Conservation (phyloP, 1,139 yeast genomes). For the Arxiozyma telluris region DNA sequence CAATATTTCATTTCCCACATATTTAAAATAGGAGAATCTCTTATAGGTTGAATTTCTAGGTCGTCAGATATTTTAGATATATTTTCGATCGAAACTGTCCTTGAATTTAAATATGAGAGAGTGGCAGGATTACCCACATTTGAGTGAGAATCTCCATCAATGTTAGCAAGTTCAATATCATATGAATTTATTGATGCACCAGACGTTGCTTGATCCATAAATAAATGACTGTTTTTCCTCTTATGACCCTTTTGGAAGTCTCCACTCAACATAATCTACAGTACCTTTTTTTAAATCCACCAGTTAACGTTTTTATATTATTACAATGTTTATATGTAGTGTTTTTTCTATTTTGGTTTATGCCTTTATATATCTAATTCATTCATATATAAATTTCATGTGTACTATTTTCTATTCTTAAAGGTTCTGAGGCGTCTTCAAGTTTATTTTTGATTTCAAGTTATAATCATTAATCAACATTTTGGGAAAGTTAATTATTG, state of each 20-base stretch:
- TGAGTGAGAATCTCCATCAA: background rate
- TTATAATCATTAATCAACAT: no score
- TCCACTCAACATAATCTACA: background rate
- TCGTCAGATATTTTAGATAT: background rate
- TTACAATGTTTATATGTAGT: background rate
- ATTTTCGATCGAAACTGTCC: background rate
- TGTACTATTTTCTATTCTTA: background rate
- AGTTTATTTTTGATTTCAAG: background rate
- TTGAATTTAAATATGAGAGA: background rate
- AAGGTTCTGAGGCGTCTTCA: background rate
- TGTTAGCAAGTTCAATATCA: constrained; percentile 7
- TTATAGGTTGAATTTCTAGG: background rate
- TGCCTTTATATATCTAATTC: background rate
- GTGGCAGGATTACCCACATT: background rate
- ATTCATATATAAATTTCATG: background rate
- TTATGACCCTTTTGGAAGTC: constrained; percentile 9
- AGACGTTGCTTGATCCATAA: constrained; percentile 14
- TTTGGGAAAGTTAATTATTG: background rate
- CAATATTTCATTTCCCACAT: constrained; percentile 2
- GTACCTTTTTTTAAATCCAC: background rate
- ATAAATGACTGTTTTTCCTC: constrained; percentile 17
- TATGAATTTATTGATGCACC: constrained; percentile 9
- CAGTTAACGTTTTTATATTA: no score
- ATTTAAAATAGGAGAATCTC: background rate
- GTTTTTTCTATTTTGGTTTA: background rate